Conservation (phyloP, 805 yeast species). For the Sugiyamaella chiloensis region DNA sequence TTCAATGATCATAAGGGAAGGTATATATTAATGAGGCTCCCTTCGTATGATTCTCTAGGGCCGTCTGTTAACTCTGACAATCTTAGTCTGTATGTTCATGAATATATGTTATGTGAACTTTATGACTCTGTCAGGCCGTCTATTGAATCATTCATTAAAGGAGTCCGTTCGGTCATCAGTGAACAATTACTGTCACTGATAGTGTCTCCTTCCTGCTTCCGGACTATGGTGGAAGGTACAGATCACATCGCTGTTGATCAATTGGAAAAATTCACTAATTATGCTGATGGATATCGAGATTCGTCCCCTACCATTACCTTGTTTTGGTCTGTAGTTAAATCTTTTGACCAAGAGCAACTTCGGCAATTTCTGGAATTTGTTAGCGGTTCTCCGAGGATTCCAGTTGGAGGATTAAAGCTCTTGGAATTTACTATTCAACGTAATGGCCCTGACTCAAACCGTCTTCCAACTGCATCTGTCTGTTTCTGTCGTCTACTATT, state of each 20-base stretch:
- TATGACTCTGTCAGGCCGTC: conserved; percentile 14
- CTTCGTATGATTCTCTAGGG: conserved; percentile 13
- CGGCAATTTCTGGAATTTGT: conserved; percentile 46
- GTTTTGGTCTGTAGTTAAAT: conserved; percentile 48
- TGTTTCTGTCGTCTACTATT: conserved; percentile 48
- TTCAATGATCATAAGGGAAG: conserved; percentile 8
- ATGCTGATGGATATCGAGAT: conserved; percentile 40
- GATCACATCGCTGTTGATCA: conserved; percentile 41
- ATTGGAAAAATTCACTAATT: conserved; percentile 40
- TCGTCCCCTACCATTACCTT: conserved; percentile 36
- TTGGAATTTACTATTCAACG: conserved; percentile 46
- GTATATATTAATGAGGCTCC: conserved; percentile 13
- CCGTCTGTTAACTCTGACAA: conserved; percentile 20
- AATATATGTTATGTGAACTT: conserved; percentile 15
- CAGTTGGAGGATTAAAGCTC: conserved; percentile 43
- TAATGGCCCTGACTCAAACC: conserved; percentile 37
- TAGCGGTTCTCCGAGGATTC: conserved; percentile 49
- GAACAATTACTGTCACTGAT: background rate
- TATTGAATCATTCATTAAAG: conserved; percentile 24
- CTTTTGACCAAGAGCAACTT: conserved; percentile 38
- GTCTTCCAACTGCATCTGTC: conserved; percentile 51
- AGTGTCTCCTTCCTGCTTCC: conserved; percentile 18
- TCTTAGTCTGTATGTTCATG: conserved; percentile 16
- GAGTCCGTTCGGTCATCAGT: conserved; percentile 23
- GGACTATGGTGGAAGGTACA: conserved; percentile 40